Conservation (phyloP, 345 rosid species). For the Kandelia obovata region DNA sequence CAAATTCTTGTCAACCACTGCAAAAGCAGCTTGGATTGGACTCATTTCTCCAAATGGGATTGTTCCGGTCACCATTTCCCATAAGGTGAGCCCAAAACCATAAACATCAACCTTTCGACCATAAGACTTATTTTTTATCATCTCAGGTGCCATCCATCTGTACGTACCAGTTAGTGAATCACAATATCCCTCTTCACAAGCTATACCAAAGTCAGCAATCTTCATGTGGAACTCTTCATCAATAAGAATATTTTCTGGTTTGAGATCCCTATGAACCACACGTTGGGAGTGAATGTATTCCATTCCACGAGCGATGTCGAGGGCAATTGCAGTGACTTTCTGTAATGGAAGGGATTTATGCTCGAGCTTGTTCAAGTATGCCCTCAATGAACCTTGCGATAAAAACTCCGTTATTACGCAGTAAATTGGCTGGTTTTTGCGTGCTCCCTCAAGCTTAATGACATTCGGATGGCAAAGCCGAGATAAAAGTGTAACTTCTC, state of each 20-base stretch:
- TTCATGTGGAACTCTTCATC: constrained; percentile 65
- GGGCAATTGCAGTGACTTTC: constrained; percentile 57
- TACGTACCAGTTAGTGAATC: constrained; percentile 85
- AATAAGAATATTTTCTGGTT: constrained; percentile 85
- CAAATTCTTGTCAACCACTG: constrained; percentile 88
- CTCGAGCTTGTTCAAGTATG: constrained; percentile 87
- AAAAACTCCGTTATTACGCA: constrained; percentile 71
- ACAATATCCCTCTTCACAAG: constrained; percentile 77
- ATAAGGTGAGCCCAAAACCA: constrained; percentile 86
- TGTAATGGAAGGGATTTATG: constrained; percentile 57
- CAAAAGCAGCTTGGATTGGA: constrained; percentile 99
- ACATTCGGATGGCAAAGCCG: constrained; percentile 69
- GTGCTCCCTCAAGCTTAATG: constrained; percentile 73
- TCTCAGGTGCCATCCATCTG: constrained; percentile 99
- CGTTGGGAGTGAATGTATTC: constrained; percentile 85
- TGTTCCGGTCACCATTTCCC: constrained; percentile 92
- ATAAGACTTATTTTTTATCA: constrained; percentile 82
- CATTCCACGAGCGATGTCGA: constrained; percentile 89
- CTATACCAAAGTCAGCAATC: constrained; percentile 97
- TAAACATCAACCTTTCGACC: constrained; percentile 88
- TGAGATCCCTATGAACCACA: constrained; percentile 91
- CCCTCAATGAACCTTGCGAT: constrained; percentile 77
- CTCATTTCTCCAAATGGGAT: constrained; percentile 92
- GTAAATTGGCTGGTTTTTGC: constrained; percentile 62
- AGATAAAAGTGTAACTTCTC: constrained; percentile 80